Conservation (phyloP, 495 filamentous ascomycete species). For the Penicillium psychrofluorescens region DNA sequence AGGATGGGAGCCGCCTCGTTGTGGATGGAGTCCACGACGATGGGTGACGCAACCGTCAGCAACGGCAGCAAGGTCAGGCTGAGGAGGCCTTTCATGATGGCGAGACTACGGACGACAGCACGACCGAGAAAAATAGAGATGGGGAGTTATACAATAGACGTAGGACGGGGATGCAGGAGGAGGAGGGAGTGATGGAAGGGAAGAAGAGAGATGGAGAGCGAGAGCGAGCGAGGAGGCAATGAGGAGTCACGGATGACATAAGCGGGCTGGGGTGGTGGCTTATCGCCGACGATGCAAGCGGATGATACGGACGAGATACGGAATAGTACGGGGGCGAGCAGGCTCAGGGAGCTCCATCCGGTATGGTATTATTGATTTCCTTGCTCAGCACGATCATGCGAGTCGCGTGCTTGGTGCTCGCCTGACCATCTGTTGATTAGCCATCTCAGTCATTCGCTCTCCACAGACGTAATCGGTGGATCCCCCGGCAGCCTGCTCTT, state of each 20-base stretch:
- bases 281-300: conserved; percentile 38
- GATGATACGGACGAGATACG: no score
- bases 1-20: conserved; percentile 82
- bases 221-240: conserved; percentile 28
- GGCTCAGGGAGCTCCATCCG: no score
- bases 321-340: no score
- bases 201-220: conserved; percentile 29
- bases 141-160: conserved; percentile 9
- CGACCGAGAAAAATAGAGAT: conserved; percentile 11
- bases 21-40: conserved; percentile 73
- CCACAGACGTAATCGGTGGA: background rate
- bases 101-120: conserved; percentile 26
- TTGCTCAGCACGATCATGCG: background rate
- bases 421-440: conserved; percentile 4
- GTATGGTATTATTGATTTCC: no score
- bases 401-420: conserved; percentile 26
- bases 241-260: conserved; percentile 21
- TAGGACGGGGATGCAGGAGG: conserved; percentile 9
- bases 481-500: background rate
- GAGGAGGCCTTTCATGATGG: conserved; percentile 68
- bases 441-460: background rate
- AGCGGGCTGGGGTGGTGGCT: conserved; percentile 6
- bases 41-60: conserved; percentile 66
- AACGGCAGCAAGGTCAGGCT: conserved; percentile 57
- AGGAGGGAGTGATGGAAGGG: conserved; percentile 20